These are phyloP conservation scores for Bertia moriformis DNA, from an alignment of 2,329 filamentous ascomycete species.

Conservation along the genomic window DNA sequence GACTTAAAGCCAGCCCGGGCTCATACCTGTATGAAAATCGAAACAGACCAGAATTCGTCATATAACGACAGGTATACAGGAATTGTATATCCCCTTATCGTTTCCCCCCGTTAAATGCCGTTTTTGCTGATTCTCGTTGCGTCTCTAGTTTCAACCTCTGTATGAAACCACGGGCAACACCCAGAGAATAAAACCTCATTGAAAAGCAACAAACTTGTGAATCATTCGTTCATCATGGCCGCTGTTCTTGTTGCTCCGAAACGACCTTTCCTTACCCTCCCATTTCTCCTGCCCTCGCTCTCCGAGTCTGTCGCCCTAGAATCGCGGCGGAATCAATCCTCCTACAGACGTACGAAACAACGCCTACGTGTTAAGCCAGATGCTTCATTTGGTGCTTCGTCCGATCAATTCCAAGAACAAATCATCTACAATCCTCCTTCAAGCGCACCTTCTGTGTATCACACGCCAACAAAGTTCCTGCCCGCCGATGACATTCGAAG, in stretches of 20 bases:
- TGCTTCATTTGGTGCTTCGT: not conserved
- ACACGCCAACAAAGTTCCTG: not conserved
- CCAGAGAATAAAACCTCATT: too few species aligned
- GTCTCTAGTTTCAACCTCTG: too few species aligned
- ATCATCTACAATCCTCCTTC: constrained; percentile 1
- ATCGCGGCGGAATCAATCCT: not conserved
- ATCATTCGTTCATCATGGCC: not conserved
- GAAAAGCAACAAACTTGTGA: not conserved
- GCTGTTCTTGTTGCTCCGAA: not conserved
- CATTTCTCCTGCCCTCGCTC: not conserved
- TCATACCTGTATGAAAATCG: too few species aligned
- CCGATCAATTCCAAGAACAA: not conserved
- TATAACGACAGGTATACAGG: too few species aligned
- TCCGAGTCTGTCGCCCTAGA: not conserved
- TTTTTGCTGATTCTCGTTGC: too few species aligned
- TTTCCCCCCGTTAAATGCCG: too few species aligned
- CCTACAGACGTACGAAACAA: constrained; percentile 1
- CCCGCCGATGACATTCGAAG: not conserved
- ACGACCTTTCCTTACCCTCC: not conserved
- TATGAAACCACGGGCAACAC: too few species aligned
- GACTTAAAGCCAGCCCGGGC: too few species aligned
- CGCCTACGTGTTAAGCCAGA: constrained; percentile 1
- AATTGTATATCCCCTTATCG: too few species aligned
- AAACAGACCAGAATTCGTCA: too few species aligned
- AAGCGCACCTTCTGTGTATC: not conserved